Evolutionary conservation across 495 filamentous ascomycete genomes (phyloP), one percentile per base, ranked within the genome.

Genomic region (Darksidea phi): DNA sequence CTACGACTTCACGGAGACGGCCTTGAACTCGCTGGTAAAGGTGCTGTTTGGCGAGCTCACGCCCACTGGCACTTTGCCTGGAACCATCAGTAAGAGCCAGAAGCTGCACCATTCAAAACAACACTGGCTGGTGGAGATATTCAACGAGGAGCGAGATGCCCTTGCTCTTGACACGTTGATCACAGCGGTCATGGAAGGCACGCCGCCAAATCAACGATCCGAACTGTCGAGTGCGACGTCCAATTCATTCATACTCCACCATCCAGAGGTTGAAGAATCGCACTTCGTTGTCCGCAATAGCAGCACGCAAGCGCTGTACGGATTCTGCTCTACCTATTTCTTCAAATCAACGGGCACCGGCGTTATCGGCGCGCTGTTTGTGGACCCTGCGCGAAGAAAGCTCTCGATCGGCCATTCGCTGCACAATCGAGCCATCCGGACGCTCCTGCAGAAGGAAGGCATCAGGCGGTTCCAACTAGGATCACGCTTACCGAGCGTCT

Each of bases 221-320:
- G 83, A 80, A 60, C 75, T 95, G 0, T 75, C 80, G 15, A 81
- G 85, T 42, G 82, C 87, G n/a, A 83, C 76, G n/a, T 85, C 87
- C n/a, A 80, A 78, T 54, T 84, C 86, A 2, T 94, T 96, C 69
- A 81, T 88, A 28, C 75, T 95, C 5, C 82, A 80, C 68, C 80
- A 83, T 70, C 78, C 79, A 57, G 76, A 85, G 18, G 73, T 93
- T 28, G 83, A 89, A 48, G 89, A 93, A 71, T 77, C 86, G 10
- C 91, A 96, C 68, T 95, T 90, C 70, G 89, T 95, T 18, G 91
- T 96, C 46, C 88, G 91, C 7, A 96, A 95, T 73, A 92, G 87
- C 74, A 91, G 85, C 72, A 96, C 91, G 0, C 85, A 88, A 47
- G 88, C 87, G 0, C 74, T 96, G 8, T 95, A 93, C 72, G 91